Base-by-base conservation (phyloP, 345 rosid species). In the Bruguiera sexangula region DNA sequence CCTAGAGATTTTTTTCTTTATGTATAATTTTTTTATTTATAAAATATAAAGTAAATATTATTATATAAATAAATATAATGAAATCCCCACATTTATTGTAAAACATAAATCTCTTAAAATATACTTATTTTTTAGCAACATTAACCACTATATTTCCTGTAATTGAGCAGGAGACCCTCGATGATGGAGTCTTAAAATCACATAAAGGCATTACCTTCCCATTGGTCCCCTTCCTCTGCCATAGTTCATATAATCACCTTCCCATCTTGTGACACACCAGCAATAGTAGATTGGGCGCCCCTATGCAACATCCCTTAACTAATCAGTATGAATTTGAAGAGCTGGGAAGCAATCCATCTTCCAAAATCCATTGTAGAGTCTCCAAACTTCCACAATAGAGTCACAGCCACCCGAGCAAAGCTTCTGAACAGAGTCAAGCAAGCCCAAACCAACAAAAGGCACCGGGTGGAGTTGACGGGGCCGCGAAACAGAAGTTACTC, bases 251-350 rank as follows among this genome's bases (percentile, higher is more conserved):
- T 53, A 56, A 55, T 71, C 21, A 55, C 68, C 63, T 63, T 71
- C 24, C 69, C 75, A 9, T 71, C 74, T 27, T 71, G 74, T 11
- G 74, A 71, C 9, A 68, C 74, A 63, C 74, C 62, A 27, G 74
- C 62, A 37, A 71, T 71, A 27, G 74, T 71, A 6, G 74, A 70
- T 62, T 71, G 13, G 74, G 74, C 19, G 68, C 43, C 10, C 68
- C 74, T 68, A 55, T 0, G 74, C 68, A 1, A 70, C 68, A 63
- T 70, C 74, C 62, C 74, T 70, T 37, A 0, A 37, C 43, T 9
- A 37, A 37, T 39, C 46, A 39, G 46, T 39, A 39, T 39, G 46
- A 10, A 39, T 39, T 39, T 39, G 46, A 39, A 39, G 46, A 39
- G 46, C 46, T 39, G 46, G 15, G 46, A 39, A 39, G 46, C 46